Base-by-base conservation (phyloP, 305 asterid genomes). In the Rubia peregrina region DNA sequence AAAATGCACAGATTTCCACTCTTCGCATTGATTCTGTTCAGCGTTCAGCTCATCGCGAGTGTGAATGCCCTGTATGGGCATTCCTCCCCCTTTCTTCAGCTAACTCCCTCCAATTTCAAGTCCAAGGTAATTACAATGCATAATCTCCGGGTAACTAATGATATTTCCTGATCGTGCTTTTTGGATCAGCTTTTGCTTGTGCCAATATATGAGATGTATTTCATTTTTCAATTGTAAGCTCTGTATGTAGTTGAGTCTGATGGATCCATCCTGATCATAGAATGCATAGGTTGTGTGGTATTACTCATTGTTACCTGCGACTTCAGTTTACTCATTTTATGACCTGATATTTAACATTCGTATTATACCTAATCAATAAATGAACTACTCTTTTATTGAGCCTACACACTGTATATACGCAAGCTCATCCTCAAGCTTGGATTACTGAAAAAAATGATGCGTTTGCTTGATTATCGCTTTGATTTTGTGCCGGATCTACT, bases 41-140 rank as follows among this genome's bases (percentile, higher is more conserved):
- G n/a, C 57, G 22, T 51, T 17, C 22, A 5, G 57, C 21, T 51
- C 57, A 51, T 17, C 6, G 57, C 10, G 22, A 51, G 9, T 51
- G 22, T 17, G 17, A 51, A 51, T 51, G 22, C 57, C 2, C 57
- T 51, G 22, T 51, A 51, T 22, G 3, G 9, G 21, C 57, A 9
- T 17, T 17, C 57, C 9, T 51, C 57, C 21, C 57, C 22, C 2
- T 9, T 51, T 51, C 57, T 51, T 17, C 57, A 51, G 22, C 57
- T 51, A 51, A 51, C 57, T 51, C 57, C 57, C 22, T 17, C 57
- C 57, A 51, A 51, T 51, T 17, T 51, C 57, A 51, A 17, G 3
- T 87, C 99, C 72, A 94, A 94, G 96, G 99, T 94, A 66, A 44
- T 26, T 22, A 9, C 56, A 19, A 30, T 48, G 9, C 38, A 12